A percentile compares a stretch with the other conserved stretches of the same genome.
Conservation (phyloP, 495 filamentous ascomycete genomes). For the Aspergillus sclerotioniger region DNA sequence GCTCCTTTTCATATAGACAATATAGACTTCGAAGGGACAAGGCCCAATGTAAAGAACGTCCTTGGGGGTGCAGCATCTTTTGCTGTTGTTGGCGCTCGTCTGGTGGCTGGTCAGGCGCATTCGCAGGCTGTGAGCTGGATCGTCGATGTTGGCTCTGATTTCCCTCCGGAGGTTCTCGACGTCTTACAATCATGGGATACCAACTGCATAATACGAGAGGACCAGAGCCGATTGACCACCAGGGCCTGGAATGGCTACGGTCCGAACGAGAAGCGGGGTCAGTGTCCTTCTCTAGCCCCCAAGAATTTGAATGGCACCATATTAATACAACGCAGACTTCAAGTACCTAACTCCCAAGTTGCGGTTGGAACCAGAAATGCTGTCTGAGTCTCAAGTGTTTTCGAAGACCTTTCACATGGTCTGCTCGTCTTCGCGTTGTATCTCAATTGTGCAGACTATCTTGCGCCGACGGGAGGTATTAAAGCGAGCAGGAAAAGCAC, state of each 20-base stretch:
- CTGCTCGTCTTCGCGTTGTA: conserved; percentile 76
- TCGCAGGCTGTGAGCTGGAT: conserved; percentile 76
- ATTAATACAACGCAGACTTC: conserved; percentile 61
- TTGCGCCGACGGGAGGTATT: conserved; percentile 45
- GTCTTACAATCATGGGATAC: conserved; percentile 72
- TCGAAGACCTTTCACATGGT: conserved; percentile 84
- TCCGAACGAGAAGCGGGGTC: conserved; percentile 54
- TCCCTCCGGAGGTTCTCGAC: conserved; percentile 62
- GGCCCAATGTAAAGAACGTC: conserved; percentile 63
- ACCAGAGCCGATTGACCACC: conserved; percentile 71
- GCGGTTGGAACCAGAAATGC: conserved; percentile 62
- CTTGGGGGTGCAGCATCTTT: conserved; percentile 87
- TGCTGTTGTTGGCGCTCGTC: conserved; percentile 80
- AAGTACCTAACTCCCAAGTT: conserved; percentile 84
- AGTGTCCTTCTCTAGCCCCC: conserved; percentile 6
- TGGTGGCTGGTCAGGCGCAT: conserved; percentile 60
- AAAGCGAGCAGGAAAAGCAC: conserved; percentile 24
- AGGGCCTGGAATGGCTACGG: conserved; percentile 90
- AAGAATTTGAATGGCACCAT: not conserved
- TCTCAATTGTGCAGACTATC: conserved; percentile 65
- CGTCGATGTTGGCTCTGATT: conserved; percentile 85
- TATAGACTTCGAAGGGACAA: conserved; percentile 66
- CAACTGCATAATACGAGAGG: conserved; percentile 62
- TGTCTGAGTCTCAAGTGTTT: conserved; percentile 57
- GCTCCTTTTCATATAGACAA: conserved; percentile 62